Percentiles rank a stretch among this genome's conserved stretches.
phyloP scores from a whole-genome alignment of 2,329 filamentous ascomycete species.

The Venturia effusa region DNA sequence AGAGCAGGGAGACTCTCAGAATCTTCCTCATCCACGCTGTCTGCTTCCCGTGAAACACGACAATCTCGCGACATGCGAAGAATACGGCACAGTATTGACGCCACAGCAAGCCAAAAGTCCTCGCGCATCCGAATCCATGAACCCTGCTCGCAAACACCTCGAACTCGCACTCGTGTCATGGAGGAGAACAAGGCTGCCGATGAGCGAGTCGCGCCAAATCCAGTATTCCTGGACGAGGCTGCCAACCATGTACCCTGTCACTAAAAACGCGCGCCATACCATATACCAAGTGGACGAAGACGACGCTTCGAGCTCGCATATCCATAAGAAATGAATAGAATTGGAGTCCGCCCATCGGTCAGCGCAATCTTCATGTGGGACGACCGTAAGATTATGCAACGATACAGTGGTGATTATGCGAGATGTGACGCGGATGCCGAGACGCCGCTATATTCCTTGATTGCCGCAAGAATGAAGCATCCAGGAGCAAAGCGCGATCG shows the following conservation, averaged over 20 bases:
- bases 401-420: neutral
- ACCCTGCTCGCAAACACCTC: neutral
- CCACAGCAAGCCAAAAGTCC: neutral
- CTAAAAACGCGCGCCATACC: no score
- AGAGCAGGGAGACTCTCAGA: no score
- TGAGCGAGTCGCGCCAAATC: neutral
- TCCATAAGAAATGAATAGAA: no score
- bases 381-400: no score
- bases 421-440: neutral
- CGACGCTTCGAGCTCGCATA: no score
- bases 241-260: neutral
- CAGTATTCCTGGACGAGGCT: no score
- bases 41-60: neutral
- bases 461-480: neutral
- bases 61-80: neutral
- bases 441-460: no score
- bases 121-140: neutral
- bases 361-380: no score
- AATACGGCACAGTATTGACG: neutral
- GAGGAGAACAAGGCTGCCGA: neutral
- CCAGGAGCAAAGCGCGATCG: neutral
- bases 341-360: no score
- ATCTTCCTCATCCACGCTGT: neutral
- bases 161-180: neutral
- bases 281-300: no score